phyloP scores from a whole-genome alignment of 495 filamentous ascomycete genomes.

The Pseudotulostoma volvatum region DNA sequence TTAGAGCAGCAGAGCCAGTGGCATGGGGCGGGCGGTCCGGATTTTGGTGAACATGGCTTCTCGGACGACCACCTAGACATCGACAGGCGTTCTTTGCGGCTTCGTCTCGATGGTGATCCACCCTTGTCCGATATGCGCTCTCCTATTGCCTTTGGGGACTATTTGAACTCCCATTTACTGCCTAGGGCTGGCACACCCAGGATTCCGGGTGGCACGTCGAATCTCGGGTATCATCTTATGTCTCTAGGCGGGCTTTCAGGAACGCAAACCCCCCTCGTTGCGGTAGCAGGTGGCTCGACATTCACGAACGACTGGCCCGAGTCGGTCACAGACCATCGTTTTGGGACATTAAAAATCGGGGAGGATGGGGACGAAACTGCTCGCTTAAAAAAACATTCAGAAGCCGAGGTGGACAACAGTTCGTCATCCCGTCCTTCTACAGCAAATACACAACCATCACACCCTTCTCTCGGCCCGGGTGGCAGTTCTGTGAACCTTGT shows the following conservation, averaged over 20 bases:
- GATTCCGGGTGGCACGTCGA: constrained; percentile 73
- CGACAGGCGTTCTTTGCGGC: background rate
- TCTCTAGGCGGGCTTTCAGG: constrained; percentile 60
- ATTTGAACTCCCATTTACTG: constrained; percentile 47
- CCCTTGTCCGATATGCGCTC: constrained; percentile 24
- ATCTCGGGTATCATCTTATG: constrained; percentile 78
- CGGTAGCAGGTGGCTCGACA: constrained; percentile 55
- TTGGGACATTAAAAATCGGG: constrained; percentile 4
- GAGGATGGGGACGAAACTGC: constrained; percentile 20
- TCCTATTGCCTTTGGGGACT: constrained; percentile 27
- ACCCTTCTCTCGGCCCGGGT: constrained; percentile 14
- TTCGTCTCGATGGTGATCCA: background rate
- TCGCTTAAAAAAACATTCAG: constrained; percentile 1
- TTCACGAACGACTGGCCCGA: constrained; percentile 38
- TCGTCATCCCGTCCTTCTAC: constrained; percentile 27
- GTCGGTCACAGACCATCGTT: constrained; percentile 12
- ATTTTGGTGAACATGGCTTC: background rate
- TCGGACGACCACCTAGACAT: background rate
- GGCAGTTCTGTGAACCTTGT: constrained; percentile 8
- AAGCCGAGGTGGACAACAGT: constrained; percentile 3
- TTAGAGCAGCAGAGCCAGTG: background rate
- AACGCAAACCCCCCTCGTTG: constrained; percentile 70
- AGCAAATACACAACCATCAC: constrained; percentile 20
- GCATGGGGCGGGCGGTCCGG: background rate
- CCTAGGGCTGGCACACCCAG: constrained; percentile 53